A percentile compares a stretch with the other conserved stretches of the same genome.
These are phyloP conservation scores for Barnettozyma sp. DNA, from an alignment of 805 yeast species.

Conservation along the genomic window DNA sequence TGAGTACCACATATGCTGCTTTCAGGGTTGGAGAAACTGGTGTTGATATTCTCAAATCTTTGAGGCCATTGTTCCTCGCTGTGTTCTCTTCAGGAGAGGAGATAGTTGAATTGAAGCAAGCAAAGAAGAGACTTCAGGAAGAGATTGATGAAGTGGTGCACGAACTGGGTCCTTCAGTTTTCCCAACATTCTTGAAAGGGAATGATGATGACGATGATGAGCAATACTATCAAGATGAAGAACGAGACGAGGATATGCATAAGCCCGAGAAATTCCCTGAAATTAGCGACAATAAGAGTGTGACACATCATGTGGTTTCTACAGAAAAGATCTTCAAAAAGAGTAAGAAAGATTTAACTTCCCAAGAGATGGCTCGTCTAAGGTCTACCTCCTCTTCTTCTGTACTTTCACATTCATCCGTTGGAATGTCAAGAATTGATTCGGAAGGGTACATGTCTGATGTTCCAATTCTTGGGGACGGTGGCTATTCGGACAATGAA, in stretches of 20 bases:
- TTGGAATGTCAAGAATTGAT: conserved; percentile 55
- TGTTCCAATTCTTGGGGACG: conserved; percentile 47
- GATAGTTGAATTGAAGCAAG: conserved; percentile 45
- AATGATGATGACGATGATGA: conserved; percentile 14
- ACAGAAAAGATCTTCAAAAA: too few species aligned
- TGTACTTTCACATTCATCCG: conserved; percentile 32
- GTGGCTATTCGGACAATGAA: conserved; percentile 13
- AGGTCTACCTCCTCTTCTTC: conserved; percentile 27
- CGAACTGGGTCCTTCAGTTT: conserved; percentile 76
- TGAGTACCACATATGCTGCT: conserved; percentile 81
- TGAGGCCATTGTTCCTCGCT: conserved; percentile 59
- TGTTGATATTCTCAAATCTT: conserved; percentile 72
- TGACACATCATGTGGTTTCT: too few species aligned
- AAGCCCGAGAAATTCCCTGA: conserved; percentile 27
- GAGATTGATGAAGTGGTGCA: conserved; percentile 79
- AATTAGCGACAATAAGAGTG: conserved; percentile 21
- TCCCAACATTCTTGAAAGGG: conserved; percentile 59
- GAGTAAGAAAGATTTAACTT: conserved; percentile 3
- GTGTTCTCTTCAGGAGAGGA: conserved; percentile 35
- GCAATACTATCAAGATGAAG: too few species aligned
- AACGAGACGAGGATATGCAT: conserved; percentile 14
- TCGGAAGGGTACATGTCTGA: conserved; percentile 57
- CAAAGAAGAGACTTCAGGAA: conserved; percentile 52
- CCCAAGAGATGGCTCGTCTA: conserved; percentile 2
- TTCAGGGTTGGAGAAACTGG: conserved; percentile 87